These are phyloP conservation scores for Plicaturopsis crispa DNA, from an alignment of 768 basidiomycete species.

Conservation along the genomic window DNA sequence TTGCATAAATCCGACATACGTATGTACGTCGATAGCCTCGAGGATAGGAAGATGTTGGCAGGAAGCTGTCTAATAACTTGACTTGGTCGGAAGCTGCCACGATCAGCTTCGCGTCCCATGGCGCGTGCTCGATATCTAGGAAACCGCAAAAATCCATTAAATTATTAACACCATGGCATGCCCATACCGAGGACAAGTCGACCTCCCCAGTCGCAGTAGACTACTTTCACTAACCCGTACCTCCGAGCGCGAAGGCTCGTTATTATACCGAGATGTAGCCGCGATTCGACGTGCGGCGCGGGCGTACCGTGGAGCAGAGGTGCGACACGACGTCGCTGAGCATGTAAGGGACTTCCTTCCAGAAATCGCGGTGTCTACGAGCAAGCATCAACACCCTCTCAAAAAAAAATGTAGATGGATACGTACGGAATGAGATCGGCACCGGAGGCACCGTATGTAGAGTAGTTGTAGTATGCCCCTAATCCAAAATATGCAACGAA, in stretches of 20 bases:
- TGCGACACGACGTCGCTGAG: slow-evolving; percentile 70
- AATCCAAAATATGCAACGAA: slow-evolving; percentile 65
- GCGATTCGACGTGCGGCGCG: slow-evolving; percentile 52
- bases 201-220: not conserved
- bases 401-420: too few relatives aligned
- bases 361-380: slow-evolving; percentile 78
- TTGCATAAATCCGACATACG: too few relatives aligned
- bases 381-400: too few relatives aligned
- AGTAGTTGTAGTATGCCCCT: slow-evolving; percentile 85
- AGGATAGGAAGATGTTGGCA: too few relatives aligned
- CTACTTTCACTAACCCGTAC: not conserved
- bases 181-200: not conserved
- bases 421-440: slow-evolving; percentile 80
- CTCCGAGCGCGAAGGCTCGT: not conserved
- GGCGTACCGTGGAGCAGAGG: slow-evolving; percentile 65
- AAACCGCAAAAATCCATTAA: not conserved
- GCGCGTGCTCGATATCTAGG: not conserved
- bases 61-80: too few relatives aligned
- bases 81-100: not conserved
- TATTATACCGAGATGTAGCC: slow-evolving; percentile 71
- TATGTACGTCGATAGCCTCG: too few relatives aligned
- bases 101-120: not conserved
- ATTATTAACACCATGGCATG: not conserved
- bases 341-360: slow-evolving; percentile 87
- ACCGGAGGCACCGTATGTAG: slow-evolving; percentile 79